Conservation (phyloP, 108 stramenopile species). For the Fistulifera solaris region DNA sequence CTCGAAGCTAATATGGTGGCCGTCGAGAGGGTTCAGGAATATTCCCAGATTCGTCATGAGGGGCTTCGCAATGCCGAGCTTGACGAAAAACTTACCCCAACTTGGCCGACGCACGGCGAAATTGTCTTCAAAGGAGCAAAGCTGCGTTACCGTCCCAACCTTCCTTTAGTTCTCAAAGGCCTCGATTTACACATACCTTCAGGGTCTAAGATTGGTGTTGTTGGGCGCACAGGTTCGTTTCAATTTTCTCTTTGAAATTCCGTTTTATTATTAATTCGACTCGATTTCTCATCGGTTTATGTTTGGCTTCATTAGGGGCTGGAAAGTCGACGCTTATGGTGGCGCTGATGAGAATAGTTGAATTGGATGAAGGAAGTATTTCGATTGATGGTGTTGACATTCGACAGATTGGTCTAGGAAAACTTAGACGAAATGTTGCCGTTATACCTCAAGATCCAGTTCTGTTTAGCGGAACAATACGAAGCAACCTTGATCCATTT, state of each 20-base stretch:
- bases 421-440: constrained; percentile 67
- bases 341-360: constrained; percentile 72
- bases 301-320: constrained; percentile 36
- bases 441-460: constrained; percentile 97
- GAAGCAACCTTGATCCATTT: constrained; percentile 93
- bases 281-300: constrained; percentile 10
- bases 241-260: constrained; percentile 14
- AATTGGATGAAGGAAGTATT: constrained; percentile 57
- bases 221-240: constrained; percentile 64
- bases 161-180: constrained; percentile 87
- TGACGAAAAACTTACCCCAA: constrained; percentile 21
- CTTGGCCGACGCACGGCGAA: constrained; percentile 71
- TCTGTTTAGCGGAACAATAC: constrained; percentile 84
- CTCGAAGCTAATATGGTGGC: constrained; percentile 89
- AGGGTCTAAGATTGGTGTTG: constrained; percentile 72
- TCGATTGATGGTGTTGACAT: constrained; percentile 87
- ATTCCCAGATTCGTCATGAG: constrained; percentile 46
- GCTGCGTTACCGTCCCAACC: constrained; percentile 72
- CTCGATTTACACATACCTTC: constrained; percentile 59
- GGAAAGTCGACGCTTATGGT: constrained; percentile 87
- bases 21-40: constrained; percentile 82
- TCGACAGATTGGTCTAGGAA: constrained; percentile 54
- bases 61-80: constrained; percentile 30
- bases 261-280: background rate
- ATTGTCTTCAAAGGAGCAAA: constrained; percentile 57